Evolutionary conservation across 2,329 filamentous ascomycete species (phyloP).

Genomic region (Epichloe glyceriae): DNA sequence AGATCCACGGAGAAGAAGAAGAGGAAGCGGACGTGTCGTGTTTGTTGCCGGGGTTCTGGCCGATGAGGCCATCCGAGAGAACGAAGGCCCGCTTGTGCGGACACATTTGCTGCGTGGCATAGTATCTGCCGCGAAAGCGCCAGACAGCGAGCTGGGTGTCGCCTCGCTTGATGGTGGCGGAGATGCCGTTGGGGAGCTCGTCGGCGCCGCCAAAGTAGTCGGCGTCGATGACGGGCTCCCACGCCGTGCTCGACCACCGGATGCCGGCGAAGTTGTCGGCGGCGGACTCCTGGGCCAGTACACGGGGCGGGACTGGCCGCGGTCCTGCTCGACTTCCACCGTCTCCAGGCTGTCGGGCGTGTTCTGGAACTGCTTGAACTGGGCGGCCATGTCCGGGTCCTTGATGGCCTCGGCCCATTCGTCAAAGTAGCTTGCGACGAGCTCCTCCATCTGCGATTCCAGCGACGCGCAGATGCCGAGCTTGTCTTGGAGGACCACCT

Average conservation of each 20-base stretch:
- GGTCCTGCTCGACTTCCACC: slow-evolving; percentile 59
- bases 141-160: slow-evolving; percentile 84
- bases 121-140: slow-evolving; percentile 68
- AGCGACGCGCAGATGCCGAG: slow-evolving; percentile 75
- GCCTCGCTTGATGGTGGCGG: slow-evolving; percentile 67
- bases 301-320: slow-evolving; percentile 59
- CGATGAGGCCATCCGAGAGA: slow-evolving; percentile 74
- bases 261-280: slow-evolving; percentile 60
- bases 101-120: slow-evolving; percentile 88
- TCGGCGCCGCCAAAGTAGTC: slow-evolving; percentile 53
- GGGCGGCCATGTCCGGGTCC: slow-evolving; percentile 50
- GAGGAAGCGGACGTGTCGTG: slow-evolving; percentile 15
- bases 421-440: slow-evolving; percentile 76
- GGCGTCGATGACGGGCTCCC: slow-evolving; percentile 68
- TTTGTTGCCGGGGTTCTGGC: slow-evolving; percentile 37
- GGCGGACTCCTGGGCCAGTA: slow-evolving; percentile 62
- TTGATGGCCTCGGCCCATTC: slow-evolving; percentile 80
- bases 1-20: slow-evolving; percentile 53
- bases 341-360: slow-evolving; percentile 56
- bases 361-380: slow-evolving; percentile 78
- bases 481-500: slow-evolving; percentile 75
- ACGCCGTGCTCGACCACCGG: slow-evolving; percentile 49
- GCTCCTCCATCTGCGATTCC: slow-evolving; percentile 75
- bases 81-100: slow-evolving; percentile 84
- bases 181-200: slow-evolving; percentile 57